Evolutionary conservation across 257 asterid genomes (phyloP), one percentile per base, ranked within the genome.

Genomic region (Leonotis leonurus): DNA sequence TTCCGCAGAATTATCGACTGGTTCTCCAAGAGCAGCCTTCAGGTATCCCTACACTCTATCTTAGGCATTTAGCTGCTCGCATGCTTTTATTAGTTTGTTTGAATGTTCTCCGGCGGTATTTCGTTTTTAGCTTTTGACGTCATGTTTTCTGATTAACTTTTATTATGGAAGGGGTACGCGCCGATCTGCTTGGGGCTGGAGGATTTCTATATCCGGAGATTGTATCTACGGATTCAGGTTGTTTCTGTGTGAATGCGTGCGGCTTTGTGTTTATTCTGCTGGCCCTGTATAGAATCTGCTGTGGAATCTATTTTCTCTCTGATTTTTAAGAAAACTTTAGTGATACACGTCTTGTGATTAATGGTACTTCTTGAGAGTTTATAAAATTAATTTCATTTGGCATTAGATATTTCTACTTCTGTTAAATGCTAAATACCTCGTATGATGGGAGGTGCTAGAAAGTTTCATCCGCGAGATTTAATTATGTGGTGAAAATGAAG

Each of bases 161-260:
- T 45, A 39, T 44, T 27, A 24, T 67, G 75, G 41, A 70, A 93
- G 96, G 99, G 99, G 46, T 93, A 89, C 66, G 97, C 99, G 56
- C 97, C 99, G 81, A 93, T 89, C 88, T 89, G 95, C 75, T 78
- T 93, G 82, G 99, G 99, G 49, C 86, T 89, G 71, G 99, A 93
- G 84, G 99, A 93, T 81, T 89, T 89, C 88, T 93, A 93, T 58
- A 73, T 77, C 67, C 94, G 99, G 44, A 77, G 99, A 52, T 72
- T 93, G 81, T 89, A 89, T 81, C 82, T 76, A 56, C 83, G 97
- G 32, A 82, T 89, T 77, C 99, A 89, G 99, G 97, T 92, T 64
- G 21, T 30, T 5, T 27, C n/a, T 49, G 18, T 49, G 33, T 52
- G 59, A 27, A n/a, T 33, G 56, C 4, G 18, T 49, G 18, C 24